Evolutionary conservation across 2,329 filamentous ascomycete genomes (phyloP), one percentile per base, ranked within the genome.

Genomic region (Dactylonectria macrodidyma): DNA sequence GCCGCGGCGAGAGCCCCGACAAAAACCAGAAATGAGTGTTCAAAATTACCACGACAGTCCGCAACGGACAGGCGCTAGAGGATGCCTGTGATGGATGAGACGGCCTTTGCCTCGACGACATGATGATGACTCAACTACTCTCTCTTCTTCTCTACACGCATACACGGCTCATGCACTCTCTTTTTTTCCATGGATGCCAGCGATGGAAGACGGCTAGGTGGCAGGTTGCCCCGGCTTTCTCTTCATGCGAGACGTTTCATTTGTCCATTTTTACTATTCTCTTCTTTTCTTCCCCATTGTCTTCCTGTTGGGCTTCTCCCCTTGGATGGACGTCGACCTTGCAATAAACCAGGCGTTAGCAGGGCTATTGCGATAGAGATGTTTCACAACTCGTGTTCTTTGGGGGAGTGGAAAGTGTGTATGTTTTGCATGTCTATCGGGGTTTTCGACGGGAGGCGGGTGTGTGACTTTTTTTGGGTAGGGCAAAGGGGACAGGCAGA

Each of bases 1-100:
- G 77, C 2, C 76, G 82, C 33, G 78, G 80, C 26, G 82, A 83
- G 60, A 84, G 82, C 46, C 81, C 82, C 0, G 82, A 84, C 8
- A 83, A 79, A 62, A 75, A 76, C 46, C 66, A 70, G 36, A 65
- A 59, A 62, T 38, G 30, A 62, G 33, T 51, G 38, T 10, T 34
- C 46, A n/a, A 63, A 60, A 59, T 33, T 44, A 59, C 59, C 38
- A 59, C 55, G 41, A 65, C 54, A 38, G 44, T 26, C 24, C 46
- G 33, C 22, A 63, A 54, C 16, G 34, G 44, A 63, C n/a, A 44
- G 14, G 46, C 24, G 24, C 46, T 44, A 33, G 46, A 41, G 38
- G n/a, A 19, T 54, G 30, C 58, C 33, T 66, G 36, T 58, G 59
- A 58, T 33, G 55, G 44, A 64, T 64, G 59, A 62, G 57, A 62